A percentile compares a stretch with the other conserved stretches of the same genome.
phyloP scores from a whole-genome alignment of 495 filamentous ascomycete species.

The Aspergillus nanangensis region DNA sequence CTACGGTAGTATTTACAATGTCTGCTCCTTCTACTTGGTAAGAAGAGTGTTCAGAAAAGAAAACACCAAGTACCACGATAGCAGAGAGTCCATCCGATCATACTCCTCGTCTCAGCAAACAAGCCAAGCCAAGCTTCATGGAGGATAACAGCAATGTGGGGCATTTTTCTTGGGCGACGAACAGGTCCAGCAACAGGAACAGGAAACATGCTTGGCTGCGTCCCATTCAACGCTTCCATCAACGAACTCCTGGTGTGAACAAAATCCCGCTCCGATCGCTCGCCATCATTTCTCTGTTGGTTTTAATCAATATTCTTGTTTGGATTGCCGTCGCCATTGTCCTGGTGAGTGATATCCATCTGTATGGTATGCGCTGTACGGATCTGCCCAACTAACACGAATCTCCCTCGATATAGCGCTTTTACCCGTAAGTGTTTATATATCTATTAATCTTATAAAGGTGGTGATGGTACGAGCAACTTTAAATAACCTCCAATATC shows the following conservation, averaged over 20 bases:
- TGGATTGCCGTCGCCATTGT: conserved; percentile 73
- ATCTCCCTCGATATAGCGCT: conserved; percentile 30
- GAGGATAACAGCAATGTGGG: background rate
- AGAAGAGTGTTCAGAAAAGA: no score
- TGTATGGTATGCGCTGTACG: background rate
- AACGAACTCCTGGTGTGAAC: conserved; percentile 42
- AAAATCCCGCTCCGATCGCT: conserved; percentile 63
- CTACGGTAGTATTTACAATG: no score
- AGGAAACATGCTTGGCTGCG: background rate
- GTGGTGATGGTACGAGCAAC: background rate
- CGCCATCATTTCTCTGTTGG: conserved; percentile 60
- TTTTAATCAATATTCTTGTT: conserved; percentile 62
- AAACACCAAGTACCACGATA: no score
- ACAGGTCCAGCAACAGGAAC: background rate
- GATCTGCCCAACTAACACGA: no score
- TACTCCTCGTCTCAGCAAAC: no score
- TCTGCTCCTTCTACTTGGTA: no score
- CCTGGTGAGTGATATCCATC: conserved; percentile 37
- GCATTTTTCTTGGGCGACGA: background rate
- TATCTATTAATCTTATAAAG: background rate
- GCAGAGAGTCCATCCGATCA: no score
- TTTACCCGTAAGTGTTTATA: conserved; percentile 29
- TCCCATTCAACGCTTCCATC: conserved; percentile 27
- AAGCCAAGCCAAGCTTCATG: background rate
- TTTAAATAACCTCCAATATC: background rate